Base-by-base conservation (phyloP, 345 rosid species). In the Eucalyptus curtisii region DNA sequence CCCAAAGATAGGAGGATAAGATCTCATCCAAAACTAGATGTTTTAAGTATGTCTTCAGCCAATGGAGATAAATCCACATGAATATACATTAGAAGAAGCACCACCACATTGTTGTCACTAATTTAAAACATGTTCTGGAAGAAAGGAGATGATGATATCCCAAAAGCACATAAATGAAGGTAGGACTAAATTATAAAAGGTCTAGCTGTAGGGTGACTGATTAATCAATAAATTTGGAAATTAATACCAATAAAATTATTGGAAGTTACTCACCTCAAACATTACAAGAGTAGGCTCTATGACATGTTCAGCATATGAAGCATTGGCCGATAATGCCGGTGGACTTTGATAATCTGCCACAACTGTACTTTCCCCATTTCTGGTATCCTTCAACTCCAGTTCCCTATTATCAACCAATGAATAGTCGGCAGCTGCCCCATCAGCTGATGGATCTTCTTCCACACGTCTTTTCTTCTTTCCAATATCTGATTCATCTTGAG, bases 281-380 rank as follows among this genome's bases (percentile, higher is more conserved):
- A 95, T 94, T 88, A 98, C 99, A 92, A 98, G 98, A 87, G 98
- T 93, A 30, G 99, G 99, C 93, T 97, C 99, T 88, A 98, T 94
- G 86, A 94, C 96, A 89, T 92, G 92, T 91, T 98, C 99, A 52
- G 99, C 97, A 90, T 90, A 90, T 88, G 98, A 95, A 90, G 98
- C 95, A 94, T 93, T 95, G 86, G 95, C 92, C 50, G 93, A 52
- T 48, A 91, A 90, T 53, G 93, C 94, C 50, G 91, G 90, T 90
- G 95, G 88, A 89, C 92, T 93, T 86, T 93, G 93, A 90, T 89
- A 87, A 86, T 93, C 95, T 87, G 94, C 93, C 88, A 87, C 89
- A 90, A 85, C 88, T 42, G 91, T 86, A 95, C 87, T 90, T 91
- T 93, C 96, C 52, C 81, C 89, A 86, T 90, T 90, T 89, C 86